These are phyloP conservation scores for Cercophora samala DNA, from an alignment of 495 filamentous ascomycete species.

Conservation along the genomic window DNA sequence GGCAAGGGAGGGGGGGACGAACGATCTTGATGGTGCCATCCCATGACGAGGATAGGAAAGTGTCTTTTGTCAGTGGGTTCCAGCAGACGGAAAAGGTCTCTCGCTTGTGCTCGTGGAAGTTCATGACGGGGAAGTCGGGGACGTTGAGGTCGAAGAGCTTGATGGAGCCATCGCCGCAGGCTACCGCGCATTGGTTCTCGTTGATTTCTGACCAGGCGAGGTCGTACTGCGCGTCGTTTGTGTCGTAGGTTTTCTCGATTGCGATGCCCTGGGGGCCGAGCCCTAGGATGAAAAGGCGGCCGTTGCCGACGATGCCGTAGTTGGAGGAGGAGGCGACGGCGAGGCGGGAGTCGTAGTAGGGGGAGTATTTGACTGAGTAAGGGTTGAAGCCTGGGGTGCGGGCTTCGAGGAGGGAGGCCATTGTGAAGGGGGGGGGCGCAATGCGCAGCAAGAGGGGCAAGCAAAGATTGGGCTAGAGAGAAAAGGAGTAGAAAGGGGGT, in stretches of 20 bases:
- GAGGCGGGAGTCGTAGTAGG: slow-evolving; percentile 91
- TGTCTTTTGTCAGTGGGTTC: slow-evolving; percentile 88
- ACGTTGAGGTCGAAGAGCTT: slow-evolving; percentile 86
- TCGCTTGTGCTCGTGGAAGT: slow-evolving; percentile 86
- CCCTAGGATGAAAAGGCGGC: slow-evolving; percentile 75
- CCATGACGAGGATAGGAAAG: slow-evolving; percentile 86
- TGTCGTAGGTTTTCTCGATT: slow-evolving; percentile 87
- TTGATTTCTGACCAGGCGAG: slow-evolving; percentile 89
- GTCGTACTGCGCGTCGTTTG: slow-evolving; percentile 94
- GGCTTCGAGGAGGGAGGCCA: slow-evolving; percentile 78
- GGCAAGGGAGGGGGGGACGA: slow-evolving; percentile 25
- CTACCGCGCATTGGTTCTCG: slow-evolving; percentile 86
- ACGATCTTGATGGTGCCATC: slow-evolving; percentile 89
- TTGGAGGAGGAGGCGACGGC: slow-evolving; percentile 84
- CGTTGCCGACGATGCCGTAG: slow-evolving; percentile 96
- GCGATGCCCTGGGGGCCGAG: slow-evolving; percentile 78
- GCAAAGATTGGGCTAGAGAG: background rate
- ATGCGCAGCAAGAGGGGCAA: background rate
- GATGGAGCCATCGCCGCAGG: slow-evolving; percentile 85
- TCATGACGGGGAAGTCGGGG: slow-evolving; percentile 75
- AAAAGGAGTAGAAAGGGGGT: background rate
- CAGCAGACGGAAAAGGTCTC: slow-evolving; percentile 89
- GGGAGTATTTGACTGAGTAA: slow-evolving; percentile 93
- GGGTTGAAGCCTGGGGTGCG: slow-evolving; percentile 91
- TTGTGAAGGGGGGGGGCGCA: slow-evolving; percentile 13